Evolutionary conservation across 805 yeast species (phyloP), one percentile per base, ranked within the genome.

Genomic region (Lachancea nothofagi): DNA sequence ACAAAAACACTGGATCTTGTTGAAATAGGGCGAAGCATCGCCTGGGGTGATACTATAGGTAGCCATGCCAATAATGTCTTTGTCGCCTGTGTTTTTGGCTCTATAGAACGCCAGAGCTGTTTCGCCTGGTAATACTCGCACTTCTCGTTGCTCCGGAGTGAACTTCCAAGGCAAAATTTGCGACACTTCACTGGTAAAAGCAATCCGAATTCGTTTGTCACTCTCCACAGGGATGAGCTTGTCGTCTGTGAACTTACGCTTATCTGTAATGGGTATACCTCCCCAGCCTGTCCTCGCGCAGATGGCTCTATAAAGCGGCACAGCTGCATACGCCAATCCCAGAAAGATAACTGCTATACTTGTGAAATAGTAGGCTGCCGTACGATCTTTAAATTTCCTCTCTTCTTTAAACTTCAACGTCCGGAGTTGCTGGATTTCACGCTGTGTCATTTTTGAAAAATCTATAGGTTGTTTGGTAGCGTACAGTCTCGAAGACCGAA

Each of bases 51-150:
- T 96, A 4, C 95, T 83, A 61, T 93, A 93, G 0, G 98, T 93
- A 2, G 98, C 98, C 95, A 93, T 93, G 6, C 98, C 98, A 38
- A 93, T 86, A 31, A 93, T 85, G 59, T 93, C 97, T 52, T 84
- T 84, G 44, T 81, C 80, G 31, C 95, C 77, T 44, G 69, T 69
- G 57, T 93, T 93, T 61, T 80, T 84, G 18, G 98, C 98, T 61
- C 80, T 83, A 67, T 87, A 93, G 59, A 93, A 93, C 0, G 96
- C 97, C 44, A 93, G 68, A 0, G 98, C 98, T 2, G 98, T 93
- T 63, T 93, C 98, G 17, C 98, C 98, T 1, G 98, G 98, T 7
- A 87, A 78, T 17, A 93, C 83, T 50, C 78, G 78, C 1, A 93
- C 97, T 61, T 89, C 96, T 47, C 90, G 71, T 58, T 93, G 98